Percentiles rank a stretch among this genome's conserved stretches.
Evolutionary conservation across 2,329 filamentous ascomycete species (phyloP).

Genomic region (Cladosporium sp.): DNA sequence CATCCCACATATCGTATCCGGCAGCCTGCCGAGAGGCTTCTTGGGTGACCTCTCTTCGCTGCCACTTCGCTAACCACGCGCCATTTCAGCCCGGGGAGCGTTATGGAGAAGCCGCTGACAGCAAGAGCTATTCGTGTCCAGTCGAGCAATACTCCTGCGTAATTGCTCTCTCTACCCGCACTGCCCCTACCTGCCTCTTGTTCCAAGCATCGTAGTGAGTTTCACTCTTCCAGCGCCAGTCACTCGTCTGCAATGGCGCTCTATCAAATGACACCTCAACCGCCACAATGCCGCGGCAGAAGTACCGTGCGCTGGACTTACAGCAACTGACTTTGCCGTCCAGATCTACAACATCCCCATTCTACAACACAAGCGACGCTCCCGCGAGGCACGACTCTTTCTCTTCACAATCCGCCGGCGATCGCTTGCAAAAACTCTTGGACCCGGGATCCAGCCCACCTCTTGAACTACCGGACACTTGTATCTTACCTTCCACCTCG

Average conservation of each 20-base stretch:
- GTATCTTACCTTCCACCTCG: neutral
- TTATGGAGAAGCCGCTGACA: slow-evolving; percentile 2
- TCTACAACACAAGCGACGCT: neutral
- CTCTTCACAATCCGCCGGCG: neutral
- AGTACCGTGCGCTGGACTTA: slow-evolving; percentile 3
- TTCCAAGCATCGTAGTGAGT: neutral
- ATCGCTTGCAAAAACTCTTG: neutral
- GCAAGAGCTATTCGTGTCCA: slow-evolving; percentile 6
- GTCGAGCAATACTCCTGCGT: neutral
- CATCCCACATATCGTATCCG: neutral
- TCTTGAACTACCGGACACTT: slow-evolving; percentile 4
- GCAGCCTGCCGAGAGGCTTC: neutral
- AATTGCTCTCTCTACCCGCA: neutral
- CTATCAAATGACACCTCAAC: neutral
- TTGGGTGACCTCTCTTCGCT: too few species aligned
- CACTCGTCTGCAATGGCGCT: neutral
- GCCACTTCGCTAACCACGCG: neutral
- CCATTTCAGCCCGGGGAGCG: neutral
- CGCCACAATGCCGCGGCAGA: slow-evolving; percentile 9
- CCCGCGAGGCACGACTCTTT: neutral
- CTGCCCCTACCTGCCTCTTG: slow-evolving; percentile 1
- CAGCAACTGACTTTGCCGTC: slow-evolving; percentile 7
- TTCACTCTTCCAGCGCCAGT: neutral
- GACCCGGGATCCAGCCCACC: neutral
- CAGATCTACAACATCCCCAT: slow-evolving; percentile 6